Evolutionary conservation across 148 eudicot species (phyloP).

Genomic region (Spergularia marina): DNA sequence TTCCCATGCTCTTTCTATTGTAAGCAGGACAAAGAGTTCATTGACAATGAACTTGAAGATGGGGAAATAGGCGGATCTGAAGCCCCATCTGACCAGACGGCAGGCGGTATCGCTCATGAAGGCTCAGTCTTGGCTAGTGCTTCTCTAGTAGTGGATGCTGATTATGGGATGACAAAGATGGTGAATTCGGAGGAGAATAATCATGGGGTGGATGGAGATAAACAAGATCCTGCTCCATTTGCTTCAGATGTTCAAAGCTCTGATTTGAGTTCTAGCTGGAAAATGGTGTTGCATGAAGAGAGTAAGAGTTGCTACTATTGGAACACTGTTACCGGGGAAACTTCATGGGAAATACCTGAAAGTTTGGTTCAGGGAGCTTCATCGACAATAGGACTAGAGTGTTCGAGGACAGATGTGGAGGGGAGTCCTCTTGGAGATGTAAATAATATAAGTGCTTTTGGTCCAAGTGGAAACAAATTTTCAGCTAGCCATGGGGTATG

Average conservation of each 20-base stretch:
- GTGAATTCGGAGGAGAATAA: conserved; percentile 23
- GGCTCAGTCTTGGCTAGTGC: conserved; percentile 31
- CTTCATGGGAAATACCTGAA: conserved; percentile 89
- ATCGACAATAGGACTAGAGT: conserved; percentile 30
- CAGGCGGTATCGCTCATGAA: conserved; percentile 28
- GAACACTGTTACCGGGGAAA: conserved; percentile 87
- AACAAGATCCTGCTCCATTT: conserved; percentile 24
- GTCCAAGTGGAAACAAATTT: conserved; percentile 20
- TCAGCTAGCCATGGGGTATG: conserved; percentile 24
- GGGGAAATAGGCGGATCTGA: conserved; percentile 28
- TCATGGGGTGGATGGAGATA: conserved; percentile 23
- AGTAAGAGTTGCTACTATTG: conserved; percentile 85
- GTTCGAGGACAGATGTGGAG: conserved; percentile 32
- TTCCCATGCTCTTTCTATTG: conserved; percentile 3
- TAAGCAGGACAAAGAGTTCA: conserved; percentile 37
- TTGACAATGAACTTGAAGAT: conserved; percentile 30
- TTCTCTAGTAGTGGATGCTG: conserved; percentile 29
- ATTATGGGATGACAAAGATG: conserved; percentile 19
- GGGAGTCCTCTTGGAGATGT: conserved; percentile 26
- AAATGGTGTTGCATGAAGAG: conserved; percentile 91
- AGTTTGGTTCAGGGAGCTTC: conserved; percentile 47
- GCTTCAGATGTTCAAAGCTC: conserved; percentile 35
- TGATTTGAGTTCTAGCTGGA: conserved; percentile 57
- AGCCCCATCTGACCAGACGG: conserved; percentile 32
- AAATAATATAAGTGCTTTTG: conserved; percentile 23